Evolutionary conservation across 2,329 filamentous ascomycete species (phyloP).

Genomic region (Coleophoma crateriformis): DNA sequence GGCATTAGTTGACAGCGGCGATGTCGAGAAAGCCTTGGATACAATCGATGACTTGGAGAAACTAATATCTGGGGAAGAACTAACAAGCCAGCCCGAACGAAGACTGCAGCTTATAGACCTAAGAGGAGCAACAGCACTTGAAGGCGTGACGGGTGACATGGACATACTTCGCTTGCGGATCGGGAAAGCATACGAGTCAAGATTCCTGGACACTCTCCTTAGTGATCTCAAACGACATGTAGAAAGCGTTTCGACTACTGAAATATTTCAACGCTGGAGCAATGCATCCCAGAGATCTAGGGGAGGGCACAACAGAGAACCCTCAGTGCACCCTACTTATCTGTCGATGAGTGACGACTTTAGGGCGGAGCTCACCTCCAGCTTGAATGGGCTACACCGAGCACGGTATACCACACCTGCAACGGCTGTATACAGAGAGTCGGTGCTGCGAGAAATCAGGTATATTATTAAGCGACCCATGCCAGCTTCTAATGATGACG

Average conservation of each 20-base stretch:
- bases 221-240: constrained; percentile 77
- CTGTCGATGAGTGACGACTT: constrained; percentile 67
- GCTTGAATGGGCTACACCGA: constrained; percentile 73
- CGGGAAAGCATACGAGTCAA: constrained; percentile 78
- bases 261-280: constrained; percentile 82
- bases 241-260: constrained; percentile 61
- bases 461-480: constrained; percentile 77
- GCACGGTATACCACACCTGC: constrained; percentile 76
- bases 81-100: constrained; percentile 21
- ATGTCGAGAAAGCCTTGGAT: constrained; percentile 74
- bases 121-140: constrained; percentile 69
- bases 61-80: constrained; percentile 68
- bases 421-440: constrained; percentile 77
- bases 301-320: constrained; percentile 59
- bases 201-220: constrained; percentile 73
- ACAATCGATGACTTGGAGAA: constrained; percentile 73
- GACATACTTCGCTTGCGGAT: constrained; percentile 71
- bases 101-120: constrained; percentile 54
- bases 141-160: constrained; percentile 74
- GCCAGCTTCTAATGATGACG: constrained; percentile 90
- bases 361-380: constrained; percentile 62
- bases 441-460: constrained; percentile 80
- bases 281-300: constrained; percentile 68
- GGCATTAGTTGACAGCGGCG: constrained; percentile 73
- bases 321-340: constrained; percentile 73